phyloP scores from a whole-genome alignment of 2,329 filamentous ascomycete genomes.

The Botryotinia narcissicola region DNA sequence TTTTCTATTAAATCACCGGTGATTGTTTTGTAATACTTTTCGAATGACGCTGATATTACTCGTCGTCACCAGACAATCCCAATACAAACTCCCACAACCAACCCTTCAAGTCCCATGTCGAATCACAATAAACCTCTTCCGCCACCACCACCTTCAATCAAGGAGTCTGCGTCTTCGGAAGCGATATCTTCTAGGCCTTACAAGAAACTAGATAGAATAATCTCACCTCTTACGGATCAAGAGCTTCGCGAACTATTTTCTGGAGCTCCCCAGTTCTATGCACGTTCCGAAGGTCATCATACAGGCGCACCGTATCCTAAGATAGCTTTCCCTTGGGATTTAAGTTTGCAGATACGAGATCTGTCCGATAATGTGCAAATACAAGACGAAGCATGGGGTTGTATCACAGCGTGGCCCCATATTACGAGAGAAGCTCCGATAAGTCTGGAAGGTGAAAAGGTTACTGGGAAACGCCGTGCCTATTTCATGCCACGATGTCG shows the following conservation, averaged over 20 bases:
- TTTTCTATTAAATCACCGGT: not conserved
- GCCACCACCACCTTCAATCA: slow-evolving; percentile 45
- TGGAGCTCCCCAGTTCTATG: slow-evolving; percentile 71
- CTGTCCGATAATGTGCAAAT: slow-evolving; percentile 63
- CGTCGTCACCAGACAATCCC: slow-evolving; percentile 12
- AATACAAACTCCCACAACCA: slow-evolving; percentile 19
- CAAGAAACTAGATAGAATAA: slow-evolving; percentile 51
- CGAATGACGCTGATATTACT: slow-evolving; percentile 20
- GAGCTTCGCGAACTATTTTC: slow-evolving; percentile 71
- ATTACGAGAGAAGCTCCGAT: slow-evolving; percentile 52
- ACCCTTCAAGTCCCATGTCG: slow-evolving; percentile 32
- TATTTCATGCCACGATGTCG: slow-evolving; percentile 37
- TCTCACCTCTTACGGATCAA: slow-evolving; percentile 55
- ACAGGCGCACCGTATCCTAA: slow-evolving; percentile 60
- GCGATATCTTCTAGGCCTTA: slow-evolving; percentile 33
- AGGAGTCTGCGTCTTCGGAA: slow-evolving; percentile 44
- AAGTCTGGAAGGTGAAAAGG: slow-evolving; percentile 39
- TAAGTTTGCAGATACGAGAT: slow-evolving; percentile 58
- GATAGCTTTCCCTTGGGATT: slow-evolving; percentile 67
- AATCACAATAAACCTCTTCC: slow-evolving; percentile 57
- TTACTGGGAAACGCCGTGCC: slow-evolving; percentile 29
- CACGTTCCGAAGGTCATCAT: slow-evolving; percentile 57
- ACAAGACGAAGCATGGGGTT: slow-evolving; percentile 61
- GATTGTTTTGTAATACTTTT: slow-evolving; percentile 21
- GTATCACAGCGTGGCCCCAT: slow-evolving; percentile 61